Base-by-base conservation (phyloP, 1,139 yeast genomes). In the Hansenula lynferdii region DNA sequence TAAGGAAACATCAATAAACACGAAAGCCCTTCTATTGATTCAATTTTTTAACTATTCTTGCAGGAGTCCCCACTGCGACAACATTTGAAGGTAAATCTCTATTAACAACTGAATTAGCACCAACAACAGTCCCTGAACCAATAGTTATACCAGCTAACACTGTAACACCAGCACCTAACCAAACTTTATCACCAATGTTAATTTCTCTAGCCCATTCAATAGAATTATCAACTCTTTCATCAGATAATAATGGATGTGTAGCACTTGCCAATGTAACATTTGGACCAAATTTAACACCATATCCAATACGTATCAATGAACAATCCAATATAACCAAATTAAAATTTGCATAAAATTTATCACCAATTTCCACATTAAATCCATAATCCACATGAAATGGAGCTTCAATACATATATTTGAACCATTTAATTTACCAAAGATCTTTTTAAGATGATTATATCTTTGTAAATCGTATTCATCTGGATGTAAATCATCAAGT, bases 101-200 rank as follows among this genome's bases (percentile, higher is more conserved):
- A 26, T 69, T 69, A 20, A 82, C 86, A 2, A 80, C 79, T 6
- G 79, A 61, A 5, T 85, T 86, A 7, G 89, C 85, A 7, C 81
- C 90, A 35, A 82, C 65, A 1, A 79, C 78, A n/a, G 72, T 67
- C 1, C 74, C 73, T 28, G 75, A 72, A 8, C 89, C 89, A 37
- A 82, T 70, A 1, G 73, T 77, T 12, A 80, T 83, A 3, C 87
- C 89, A 2, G 85, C 84, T 38, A 81, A 59, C 6, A 82, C 67
- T 1, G 65, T 63, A 18, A 64, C 72, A 35, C 69, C 67, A 3
- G 79, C 69, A 9, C 85, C 85, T 34, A 82, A 62, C 90, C 90
- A 82, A 15, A 77, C 83, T 42, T 75, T 71, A 51, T 77, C 67
- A 0, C 83, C 86, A 21, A 82, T 77, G 3, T 59, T 64, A 23